phyloP scores from a whole-genome alignment of 164 flowering plant species.

The Liquidambar formosana region DNA sequence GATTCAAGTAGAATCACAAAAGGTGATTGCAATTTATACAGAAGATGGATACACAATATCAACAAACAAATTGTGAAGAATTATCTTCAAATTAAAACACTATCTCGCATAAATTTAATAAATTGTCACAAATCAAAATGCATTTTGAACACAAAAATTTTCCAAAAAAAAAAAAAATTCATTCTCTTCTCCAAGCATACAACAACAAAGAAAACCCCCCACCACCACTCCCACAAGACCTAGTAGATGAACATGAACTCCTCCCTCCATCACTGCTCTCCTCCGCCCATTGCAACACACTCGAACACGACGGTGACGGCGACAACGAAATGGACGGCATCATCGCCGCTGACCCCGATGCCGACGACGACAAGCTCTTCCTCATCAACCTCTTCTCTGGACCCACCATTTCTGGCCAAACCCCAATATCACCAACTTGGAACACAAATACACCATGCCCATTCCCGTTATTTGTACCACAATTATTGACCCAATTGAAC shows the following conservation, averaged over 20 bases:
- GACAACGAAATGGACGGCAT: constrained; percentile 21
- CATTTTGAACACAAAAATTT: not conserved
- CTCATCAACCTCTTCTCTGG: constrained; percentile 69
- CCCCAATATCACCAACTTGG: constrained; percentile 65
- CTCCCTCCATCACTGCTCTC: constrained; percentile 71
- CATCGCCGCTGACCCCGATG: constrained; percentile 8
- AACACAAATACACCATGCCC: constrained; percentile 67
- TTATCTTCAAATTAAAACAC: too few species aligned
- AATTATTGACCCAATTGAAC: constrained; percentile 58
- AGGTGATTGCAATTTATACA: too few species aligned
- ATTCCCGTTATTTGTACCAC: constrained; percentile 1
- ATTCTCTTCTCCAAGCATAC: constrained; percentile 67
- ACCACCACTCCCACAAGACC: constrained; percentile 44
- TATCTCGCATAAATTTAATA: too few species aligned
- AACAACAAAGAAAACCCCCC: constrained; percentile 63
- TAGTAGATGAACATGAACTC: constrained; percentile 57
- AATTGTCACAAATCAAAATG: too few species aligned
- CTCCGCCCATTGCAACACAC: constrained; percentile 79
- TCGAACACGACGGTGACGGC: constrained; percentile 55
- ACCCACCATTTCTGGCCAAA: constrained; percentile 71
- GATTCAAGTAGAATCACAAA: too few species aligned
- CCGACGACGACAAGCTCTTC: constrained; percentile 43
- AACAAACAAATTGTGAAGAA: too few species aligned
- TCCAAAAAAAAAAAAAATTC: constrained; percentile 10
- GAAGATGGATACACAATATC: too few species aligned